Evolutionary conservation across 2,329 filamentous ascomycete species (phyloP).

Genomic region (Tolypocladium tropicale): DNA sequence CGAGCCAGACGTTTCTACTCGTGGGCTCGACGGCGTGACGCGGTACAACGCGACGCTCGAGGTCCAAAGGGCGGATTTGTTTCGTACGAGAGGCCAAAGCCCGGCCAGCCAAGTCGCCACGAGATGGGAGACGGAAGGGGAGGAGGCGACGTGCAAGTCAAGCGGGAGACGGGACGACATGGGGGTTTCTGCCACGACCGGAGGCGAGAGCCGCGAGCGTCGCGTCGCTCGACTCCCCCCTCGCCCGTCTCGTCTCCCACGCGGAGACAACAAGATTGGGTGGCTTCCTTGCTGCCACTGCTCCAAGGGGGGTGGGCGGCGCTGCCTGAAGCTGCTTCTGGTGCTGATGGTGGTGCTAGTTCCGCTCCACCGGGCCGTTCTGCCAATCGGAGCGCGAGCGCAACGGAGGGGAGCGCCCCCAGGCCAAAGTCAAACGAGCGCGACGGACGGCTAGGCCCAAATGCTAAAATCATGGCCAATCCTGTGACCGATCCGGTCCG

Average conservation of each 20-base stretch:
- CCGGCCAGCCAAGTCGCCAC: not conserved
- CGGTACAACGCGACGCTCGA: not conserved
- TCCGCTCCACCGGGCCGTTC: not conserved
- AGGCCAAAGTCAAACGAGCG: constrained; percentile 2
- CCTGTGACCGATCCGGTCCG: not conserved
- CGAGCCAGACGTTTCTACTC: too few relatives aligned
- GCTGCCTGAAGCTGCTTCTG: not conserved
- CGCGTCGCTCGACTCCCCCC: not conserved
- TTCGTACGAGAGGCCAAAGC: not conserved
- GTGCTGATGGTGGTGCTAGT: not conserved
- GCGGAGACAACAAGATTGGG: not conserved
- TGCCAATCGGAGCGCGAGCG: constrained; percentile 11
- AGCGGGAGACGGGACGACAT: not conserved
- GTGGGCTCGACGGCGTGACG: too few relatives aligned
- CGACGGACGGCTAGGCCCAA: constrained; percentile 1
- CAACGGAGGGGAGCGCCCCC: constrained; percentile 5
- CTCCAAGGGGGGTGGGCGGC: not conserved
- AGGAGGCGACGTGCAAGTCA: not conserved
- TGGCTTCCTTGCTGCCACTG: not conserved
- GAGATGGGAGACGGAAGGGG: not conserved
- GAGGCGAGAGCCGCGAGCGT: not conserved
- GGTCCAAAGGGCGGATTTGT: not conserved
- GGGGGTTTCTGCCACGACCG: not conserved
- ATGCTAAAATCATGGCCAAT: not conserved
- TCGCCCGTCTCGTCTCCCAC: not conserved